A percentile compares a stretch with the other conserved stretches of the same genome.
Conservation (phyloP, 257 asterid genomes). For the Capsicum pubescens region DNA sequence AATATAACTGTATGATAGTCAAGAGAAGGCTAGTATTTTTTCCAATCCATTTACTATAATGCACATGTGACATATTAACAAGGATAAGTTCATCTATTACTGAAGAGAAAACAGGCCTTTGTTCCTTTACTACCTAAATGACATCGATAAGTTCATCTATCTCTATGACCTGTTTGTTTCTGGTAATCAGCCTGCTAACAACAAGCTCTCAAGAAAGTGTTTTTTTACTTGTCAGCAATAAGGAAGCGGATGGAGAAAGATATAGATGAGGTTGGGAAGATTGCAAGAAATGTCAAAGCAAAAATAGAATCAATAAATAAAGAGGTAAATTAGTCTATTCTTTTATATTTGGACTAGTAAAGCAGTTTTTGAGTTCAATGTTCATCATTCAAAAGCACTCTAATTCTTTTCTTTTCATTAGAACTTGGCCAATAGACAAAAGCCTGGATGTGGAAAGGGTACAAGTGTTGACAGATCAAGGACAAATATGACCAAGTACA, state of each 20-base stretch:
- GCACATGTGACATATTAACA: neutral
- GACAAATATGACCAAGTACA: constrained; percentile 76
- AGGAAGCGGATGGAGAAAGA: constrained; percentile 93
- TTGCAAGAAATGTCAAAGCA: constrained; percentile 73
- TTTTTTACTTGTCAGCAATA: constrained; percentile 53
- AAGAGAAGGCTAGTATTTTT: neutral
- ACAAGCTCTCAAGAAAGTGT: neutral
- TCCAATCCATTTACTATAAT: neutral
- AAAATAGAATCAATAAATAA: constrained; percentile 66
- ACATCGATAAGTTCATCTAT: neutral
- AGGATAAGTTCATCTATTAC: neutral
- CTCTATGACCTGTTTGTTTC: neutral
- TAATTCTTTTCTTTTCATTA: constrained; percentile 35
- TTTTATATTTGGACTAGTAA: constrained; percentile 20
- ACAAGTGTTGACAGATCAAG: constrained; percentile 90
- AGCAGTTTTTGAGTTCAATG: neutral
- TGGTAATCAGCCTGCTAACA: neutral
- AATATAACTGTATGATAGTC: neutral
- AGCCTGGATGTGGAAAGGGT: constrained; percentile 88
- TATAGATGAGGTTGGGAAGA: constrained; percentile 81
- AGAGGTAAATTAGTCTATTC: constrained; percentile 54
- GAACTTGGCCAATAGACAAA: constrained; percentile 81
- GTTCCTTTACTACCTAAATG: neutral
- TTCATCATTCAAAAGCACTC: constrained; percentile 22
- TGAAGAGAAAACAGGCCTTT: neutral